Percentiles rank a stretch among this genome's conserved stretches.
phyloP scores from a whole-genome alignment of 2,329 filamentous ascomycete species.

The Phyllosticta citriasiana region DNA sequence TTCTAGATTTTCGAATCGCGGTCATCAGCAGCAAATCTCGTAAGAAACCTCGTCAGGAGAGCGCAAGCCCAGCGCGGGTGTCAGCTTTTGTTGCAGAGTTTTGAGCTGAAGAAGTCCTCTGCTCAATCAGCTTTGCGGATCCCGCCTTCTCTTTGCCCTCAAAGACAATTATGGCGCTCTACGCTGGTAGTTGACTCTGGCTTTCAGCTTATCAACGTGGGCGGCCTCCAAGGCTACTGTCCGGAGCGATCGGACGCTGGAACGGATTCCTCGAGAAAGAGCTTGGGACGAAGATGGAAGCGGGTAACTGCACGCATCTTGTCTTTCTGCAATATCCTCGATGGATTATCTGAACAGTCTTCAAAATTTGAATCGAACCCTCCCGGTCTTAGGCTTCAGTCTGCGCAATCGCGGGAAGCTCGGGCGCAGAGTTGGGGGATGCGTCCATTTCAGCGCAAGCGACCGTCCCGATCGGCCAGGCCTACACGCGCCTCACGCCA shows the following conservation, averaged over 20 bases:
- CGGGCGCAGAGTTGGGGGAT: not conserved
- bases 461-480: not conserved
- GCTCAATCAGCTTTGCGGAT: no score
- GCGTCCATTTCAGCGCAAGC: not conserved
- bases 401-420: not conserved
- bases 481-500: not conserved
- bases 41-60: no score
- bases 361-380: not conserved
- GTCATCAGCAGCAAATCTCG: no score
- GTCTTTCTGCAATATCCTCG: not conserved
- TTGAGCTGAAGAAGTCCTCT: no score
- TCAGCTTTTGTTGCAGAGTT: no score
- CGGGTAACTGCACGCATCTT: not conserved
- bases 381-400: not conserved
- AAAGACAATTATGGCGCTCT: not conserved
- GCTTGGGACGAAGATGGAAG: not conserved
- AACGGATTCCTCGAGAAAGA: not conserved
- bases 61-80: no score
- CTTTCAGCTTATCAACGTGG: not conserved
- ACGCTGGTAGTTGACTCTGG: not conserved
- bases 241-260: not conserved
- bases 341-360: not conserved
- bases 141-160: no score
- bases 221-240: not conserved
- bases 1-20: no score